Base-by-base conservation (phyloP, 257 asterid genomes). In the Sherardia arvensis region DNA sequence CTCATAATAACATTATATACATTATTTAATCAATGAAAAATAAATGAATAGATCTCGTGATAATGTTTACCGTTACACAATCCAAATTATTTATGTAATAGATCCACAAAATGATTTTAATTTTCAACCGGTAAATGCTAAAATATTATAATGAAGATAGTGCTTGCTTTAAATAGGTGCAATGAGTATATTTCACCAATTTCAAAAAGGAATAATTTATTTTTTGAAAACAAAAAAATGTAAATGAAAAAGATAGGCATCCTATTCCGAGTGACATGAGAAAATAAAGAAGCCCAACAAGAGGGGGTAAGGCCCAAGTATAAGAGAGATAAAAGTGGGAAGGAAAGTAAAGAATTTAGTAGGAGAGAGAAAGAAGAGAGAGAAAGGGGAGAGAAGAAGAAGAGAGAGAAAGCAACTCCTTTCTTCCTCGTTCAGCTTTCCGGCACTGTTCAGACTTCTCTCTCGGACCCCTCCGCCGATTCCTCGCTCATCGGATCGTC, bases 391-490 rank as follows among this genome's bases (percentile, higher is more conserved):
- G 58, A 18, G 25, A n/a, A 7, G 26, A 45, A 26, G 34, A 32
- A 29, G 30, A 63, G 29, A 43, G 51, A 43, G 51, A 43, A 28
- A 21, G 54, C 4, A 64, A 29, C 48, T 63, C 43, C 40, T 63
- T 20, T 28, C 67, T 26, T 40, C 56, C 5, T 28, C 18, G 63
- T 32, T 59, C 28, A n/a, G 21, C 36, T 26, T 49, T 36, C 55
- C 51, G 49, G n/a, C 51, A 55, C 61, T 63, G 30, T 28, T 28
- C 22, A 34, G 54, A 61, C 21, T 29, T 33, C 59, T 64, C 67
- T 48, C 68, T 29, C 68, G 33, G 22, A 56, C 47, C 21, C n/a
- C n/a, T n/a, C 32, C 27, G 22, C 29, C 47, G 26, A 47, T 48
- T 47, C 11, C 1, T 8, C n/a, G 5, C 61, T 4, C 51, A 65